Evolutionary conservation across 768 basidiomycete species (phyloP).

Genomic region (Mycena alexandri): DNA sequence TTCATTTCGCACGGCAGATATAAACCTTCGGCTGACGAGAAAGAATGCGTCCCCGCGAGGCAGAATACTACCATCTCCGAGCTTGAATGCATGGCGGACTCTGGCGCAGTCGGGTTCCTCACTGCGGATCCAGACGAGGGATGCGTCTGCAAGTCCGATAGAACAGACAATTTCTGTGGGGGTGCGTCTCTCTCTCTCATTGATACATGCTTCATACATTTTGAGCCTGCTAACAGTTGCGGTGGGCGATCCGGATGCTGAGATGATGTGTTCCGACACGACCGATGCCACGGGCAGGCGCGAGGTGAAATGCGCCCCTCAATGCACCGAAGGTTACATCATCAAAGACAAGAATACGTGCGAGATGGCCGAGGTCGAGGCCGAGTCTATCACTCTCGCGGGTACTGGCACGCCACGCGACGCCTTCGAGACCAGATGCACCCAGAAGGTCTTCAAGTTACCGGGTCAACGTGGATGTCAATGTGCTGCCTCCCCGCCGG

Average conservation of each 20-base stretch:
- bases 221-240: background rate
- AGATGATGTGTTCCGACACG: slow-evolving; percentile 20
- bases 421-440: background rate
- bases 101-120: background rate
- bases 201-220: no score
- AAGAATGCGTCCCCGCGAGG: background rate
- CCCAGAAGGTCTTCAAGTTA: slow-evolving; percentile 1
- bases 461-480: slow-evolving; percentile 9
- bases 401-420: slow-evolving; percentile 4
- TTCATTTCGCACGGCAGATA: background rate
- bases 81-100: slow-evolving; percentile 2
- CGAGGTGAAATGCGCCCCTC: background rate
- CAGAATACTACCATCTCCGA: background rate
- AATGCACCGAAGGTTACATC: background rate
- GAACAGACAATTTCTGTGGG: background rate
- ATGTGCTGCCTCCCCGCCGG: background rate
- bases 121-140: slow-evolving; percentile 9
- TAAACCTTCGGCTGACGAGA: background rate
- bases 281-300: background rate
- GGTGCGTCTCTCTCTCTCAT: background rate
- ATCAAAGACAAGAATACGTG: slow-evolving; percentile 6
- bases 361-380: slow-evolving; percentile 11
- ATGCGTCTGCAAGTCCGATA: background rate
- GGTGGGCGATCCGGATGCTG: background rate
- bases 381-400: slow-evolving; percentile 3